Evolutionary conservation across 306 rosid genomes (phyloP), one percentile per base, ranked within the genome.

Genomic region (Macrotyloma uniflorum): DNA sequence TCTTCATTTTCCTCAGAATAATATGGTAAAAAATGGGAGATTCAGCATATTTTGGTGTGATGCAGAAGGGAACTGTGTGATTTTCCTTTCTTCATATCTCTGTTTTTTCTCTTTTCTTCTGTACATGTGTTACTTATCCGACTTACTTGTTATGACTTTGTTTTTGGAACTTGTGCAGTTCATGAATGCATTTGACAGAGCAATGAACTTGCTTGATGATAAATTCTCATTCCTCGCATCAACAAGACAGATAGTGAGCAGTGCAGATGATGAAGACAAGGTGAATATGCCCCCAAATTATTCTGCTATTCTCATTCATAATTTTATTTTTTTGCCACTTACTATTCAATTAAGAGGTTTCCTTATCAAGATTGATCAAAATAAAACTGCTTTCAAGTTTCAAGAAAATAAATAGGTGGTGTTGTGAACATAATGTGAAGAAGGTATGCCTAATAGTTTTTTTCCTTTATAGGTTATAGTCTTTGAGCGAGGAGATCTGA

Each of bases 401-500:
- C 28, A 68, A 81, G 63, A 32, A 62, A 55, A 51, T 46, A 63
- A 33, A 23, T 55, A 23, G 26, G 47, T 38, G 40, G 22, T 30
- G 63, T 38, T 50, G 22, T 22, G 67, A 79, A 23, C 33, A 62
- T 68, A 16, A 63, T 45, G 59, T 20, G 36, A 50, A 62, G 67
- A 36, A 11, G 72, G 59, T 20, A 20, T 76, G 74, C 45, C 42
- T 28, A 9, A 62, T 59, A 11, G 23, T 58, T 71, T 57, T n/a
- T 77, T 70, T 61, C 81, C 49, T 77, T 78, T 80, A 54, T 82
- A 94, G 98, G 93, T 94, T 79, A 88, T 94, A 55, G 91, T 92
- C 75, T 94, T 94, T 64, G 98, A 94, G 86, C 97, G 95, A 38
- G 98, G 97, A 47, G 97, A 94, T 78, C 90, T 94, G 24, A 90